These are phyloP conservation scores for Salix viminalis DNA, from an alignment of 345 rosid species.

Conservation along the genomic window DNA sequence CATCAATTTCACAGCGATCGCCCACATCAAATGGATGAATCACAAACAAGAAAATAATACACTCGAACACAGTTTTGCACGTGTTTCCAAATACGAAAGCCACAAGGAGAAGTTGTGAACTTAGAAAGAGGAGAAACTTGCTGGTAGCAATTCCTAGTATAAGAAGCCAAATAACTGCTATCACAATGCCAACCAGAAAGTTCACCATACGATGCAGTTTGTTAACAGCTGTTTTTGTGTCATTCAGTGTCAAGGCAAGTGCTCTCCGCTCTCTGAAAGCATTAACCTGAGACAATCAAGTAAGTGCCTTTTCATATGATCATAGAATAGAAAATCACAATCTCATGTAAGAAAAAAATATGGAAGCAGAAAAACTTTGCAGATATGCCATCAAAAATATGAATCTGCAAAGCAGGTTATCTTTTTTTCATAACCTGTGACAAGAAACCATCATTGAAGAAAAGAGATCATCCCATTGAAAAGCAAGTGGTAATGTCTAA, in stretches of 20 bases:
- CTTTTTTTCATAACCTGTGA: background rate
- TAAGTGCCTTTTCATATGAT: background rate
- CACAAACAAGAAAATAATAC: slow-evolving; percentile 28
- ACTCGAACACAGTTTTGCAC: slow-evolving; percentile 27
- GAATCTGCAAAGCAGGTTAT: background rate
- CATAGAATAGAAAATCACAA: background rate
- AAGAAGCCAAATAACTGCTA: slow-evolving; percentile 27
- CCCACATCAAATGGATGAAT: slow-evolving; percentile 32
- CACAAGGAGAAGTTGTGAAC: slow-evolving; percentile 29
- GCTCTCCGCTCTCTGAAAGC: slow-evolving; percentile 33
- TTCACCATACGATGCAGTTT: slow-evolving; percentile 28
- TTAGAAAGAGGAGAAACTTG: slow-evolving; percentile 22
- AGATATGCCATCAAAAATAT: background rate
- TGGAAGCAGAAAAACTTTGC: background rate
- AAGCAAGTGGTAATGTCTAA: background rate
- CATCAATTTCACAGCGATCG: slow-evolving; percentile 31
- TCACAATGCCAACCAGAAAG: slow-evolving; percentile 19
- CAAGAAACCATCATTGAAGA: background rate
- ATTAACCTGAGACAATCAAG: slow-evolving; percentile 26
- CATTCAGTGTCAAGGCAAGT: slow-evolving; percentile 24
- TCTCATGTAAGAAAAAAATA: background rate
- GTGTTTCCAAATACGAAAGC: slow-evolving; percentile 29
- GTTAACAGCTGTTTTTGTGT: slow-evolving; percentile 33
- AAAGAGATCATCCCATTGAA: background rate
- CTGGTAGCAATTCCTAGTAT: slow-evolving; percentile 31